Evolutionary conservation across 208 protist genomes (phyloP), one percentile per base, ranked within the genome.

Genomic region (Trypanosoma avium): DNA sequence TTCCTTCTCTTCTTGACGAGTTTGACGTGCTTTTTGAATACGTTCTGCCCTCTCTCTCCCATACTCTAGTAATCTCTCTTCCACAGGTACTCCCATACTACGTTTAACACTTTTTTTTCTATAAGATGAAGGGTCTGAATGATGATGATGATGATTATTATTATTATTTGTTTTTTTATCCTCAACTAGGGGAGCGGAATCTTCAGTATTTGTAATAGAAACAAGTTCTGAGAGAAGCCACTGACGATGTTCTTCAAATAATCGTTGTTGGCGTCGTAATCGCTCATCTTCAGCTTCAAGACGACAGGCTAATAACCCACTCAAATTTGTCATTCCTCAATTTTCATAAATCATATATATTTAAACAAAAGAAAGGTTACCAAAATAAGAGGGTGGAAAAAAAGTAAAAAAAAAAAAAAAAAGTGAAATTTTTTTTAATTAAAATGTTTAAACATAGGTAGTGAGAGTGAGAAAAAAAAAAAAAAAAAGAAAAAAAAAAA

Each of bases 51-150:
- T 81, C 38, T 53, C 17, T 4, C 49, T 49, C 33, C 82, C 82
- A 66, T 75, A 82, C 17, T 65, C 42, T 36, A 88, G 59, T 10
- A 88, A 64, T 21, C 82, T 63, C 8, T 82, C 75, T 57, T 80
- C 77, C 0, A 88, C 82, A 15, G 56, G 66, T 10, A 56, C 38
- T 13, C 50, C 38, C 27, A 10, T 27, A 19, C 10, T 27, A 52
- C 50, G 17, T 6, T 13, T 24, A 19, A 19, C 12, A 29, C 17
- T 40, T n/a, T 19, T 15, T 3, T 27, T 21, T 12, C 15, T 3
- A 8, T 40, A 50, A 36, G 30, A 30, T 22, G 19, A 35, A 21
- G n/a, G n/a, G n/a, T n/a, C n/a, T n/a, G n/a, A 30, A 30, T 21
- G 26, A n/a, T 30, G 55, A 4, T 24, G 1, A 49, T n/a, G n/a